Base-by-base conservation (phyloP, 495 filamentous ascomycete species). In the Talaromyces thailandensis region DNA sequence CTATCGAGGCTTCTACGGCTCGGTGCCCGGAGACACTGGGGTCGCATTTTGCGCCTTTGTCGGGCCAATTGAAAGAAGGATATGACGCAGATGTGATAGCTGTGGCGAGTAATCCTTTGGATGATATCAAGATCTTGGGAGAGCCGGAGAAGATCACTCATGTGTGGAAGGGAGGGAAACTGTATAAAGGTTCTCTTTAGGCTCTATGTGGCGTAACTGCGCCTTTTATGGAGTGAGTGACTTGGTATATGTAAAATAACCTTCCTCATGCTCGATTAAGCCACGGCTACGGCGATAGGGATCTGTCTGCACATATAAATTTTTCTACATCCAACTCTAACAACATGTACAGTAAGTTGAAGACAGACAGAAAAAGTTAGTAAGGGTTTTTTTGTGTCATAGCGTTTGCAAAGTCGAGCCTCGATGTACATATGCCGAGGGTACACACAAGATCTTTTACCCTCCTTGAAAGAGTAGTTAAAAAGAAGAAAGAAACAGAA, bases 1-100 rank as follows among this genome's bases (percentile, higher is more conserved):
- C 81, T 12, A 81, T 84, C 62, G 77, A 82, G 62, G 77, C 79
- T 5, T 78, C 77, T 40, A 84, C 81, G 12, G 80, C 80, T 5
- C 82, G 75, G 40, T 75, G 75, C 6, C 77, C 79, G 50, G 60
- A 75, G 48, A 81, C 70, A 1, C 63, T 81, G 21, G 77, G 75
- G 6, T 63, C 66, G 0, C 73, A 78, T 64, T 61, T 61, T 61
- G 79, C 79, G 23, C 77, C 76, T 2, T 71, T 71, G 66, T 74
- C 73, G n/a, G 79, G 80, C 1, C 79, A 81, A 69, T 45, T 82
- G 37, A 76, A 74, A 64, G 74, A 55, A 2, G 79, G 79, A 2
- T 82, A 73, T 56, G 78, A 81, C 52, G 80, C 80, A 4, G 80
- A 82, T 66, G 60, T 82, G 7, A 76, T 82, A 52, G 80, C 75